Base-by-base conservation (phyloP, 306 rosid genomes). In the Pyrus betulifolia region DNA sequence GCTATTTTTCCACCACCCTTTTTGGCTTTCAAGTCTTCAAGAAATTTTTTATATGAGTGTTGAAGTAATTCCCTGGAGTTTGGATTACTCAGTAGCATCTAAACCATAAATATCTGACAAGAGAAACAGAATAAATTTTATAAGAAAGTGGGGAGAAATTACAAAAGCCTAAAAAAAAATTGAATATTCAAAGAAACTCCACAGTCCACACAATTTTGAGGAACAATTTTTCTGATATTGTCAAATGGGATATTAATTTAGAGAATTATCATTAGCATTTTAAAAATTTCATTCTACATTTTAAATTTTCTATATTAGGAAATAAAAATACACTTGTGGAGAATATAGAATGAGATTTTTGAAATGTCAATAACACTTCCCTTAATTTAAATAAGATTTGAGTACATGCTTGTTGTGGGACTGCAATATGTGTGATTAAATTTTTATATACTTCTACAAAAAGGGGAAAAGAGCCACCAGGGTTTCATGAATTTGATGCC, bases 241-340 rank as follows among this genome's bases (percentile, higher is more conserved):
- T 67, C 30, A 10, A 35, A 35, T 35, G 8, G 8, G 8, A 35
- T 35, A 35, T 35, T 35, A 35, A 35, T 35, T 35, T 35, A 35
- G 38, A 33, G 38, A 33, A 33, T 33, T 33, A 33, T 33, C 6
- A 33, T 33, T 33, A 33, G 8, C 2, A 33, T 0, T 33, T 33
- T 33, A 33, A 33, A 33, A 5, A 0, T 5, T 1, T 33, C 0
- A 33, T 33, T 33, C 2, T 33, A 33, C 8, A 33, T 0, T 33
- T 0, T 0, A 6, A 33, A 33, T 0, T 33, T 33, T 33, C 0
- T 33, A 33, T 33, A 33, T 33, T 33, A 31, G 1, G 6, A 31
- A 33, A 33, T 0, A 1, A 33, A 33, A 33, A 33, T 5, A 33
- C 2, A 33, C 2, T 33, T 5, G 0, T 33, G 2, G 2, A 0